phyloP scores from a whole-genome alignment of 2,329 filamentous ascomycete genomes.

The Alternaria ventricosa region DNA sequence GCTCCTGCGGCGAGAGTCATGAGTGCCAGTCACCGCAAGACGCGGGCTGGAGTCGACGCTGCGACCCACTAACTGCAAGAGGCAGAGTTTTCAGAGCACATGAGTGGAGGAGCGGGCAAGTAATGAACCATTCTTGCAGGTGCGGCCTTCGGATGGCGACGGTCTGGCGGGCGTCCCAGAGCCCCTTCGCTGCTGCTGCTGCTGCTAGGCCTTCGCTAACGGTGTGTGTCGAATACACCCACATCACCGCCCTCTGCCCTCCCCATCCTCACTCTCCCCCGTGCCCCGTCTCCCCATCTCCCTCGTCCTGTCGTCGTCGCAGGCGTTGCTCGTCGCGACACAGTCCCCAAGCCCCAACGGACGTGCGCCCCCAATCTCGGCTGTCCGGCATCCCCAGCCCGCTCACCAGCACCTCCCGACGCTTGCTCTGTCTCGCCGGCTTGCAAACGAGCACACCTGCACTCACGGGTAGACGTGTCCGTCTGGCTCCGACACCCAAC shows the following conservation, averaged over 20 bases:
- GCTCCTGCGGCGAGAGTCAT: slow-evolving; percentile 26
- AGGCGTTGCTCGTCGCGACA: slow-evolving; percentile 29
- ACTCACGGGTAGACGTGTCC: slow-evolving; percentile 9
- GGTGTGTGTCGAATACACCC: slow-evolving; percentile 5
- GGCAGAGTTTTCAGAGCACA: slow-evolving; percentile 28
- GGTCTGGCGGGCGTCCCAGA: slow-evolving; percentile 2
- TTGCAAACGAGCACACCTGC: slow-evolving; percentile 10
- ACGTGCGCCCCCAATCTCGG: slow-evolving; percentile 17
- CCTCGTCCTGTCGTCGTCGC: slow-evolving; percentile 20
- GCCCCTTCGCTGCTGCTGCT: slow-evolving; percentile 6
- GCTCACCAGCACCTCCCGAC: slow-evolving; percentile 12
- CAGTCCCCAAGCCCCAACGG: slow-evolving; percentile 11
- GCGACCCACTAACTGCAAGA: slow-evolving; percentile 28
- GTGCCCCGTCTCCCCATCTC: slow-evolving; percentile 10
- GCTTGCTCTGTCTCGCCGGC: slow-evolving; percentile 15
- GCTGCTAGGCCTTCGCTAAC: slow-evolving; percentile 15
- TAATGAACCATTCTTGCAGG: slow-evolving; percentile 31
- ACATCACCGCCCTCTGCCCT: slow-evolving; percentile 12
- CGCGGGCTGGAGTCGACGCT: slow-evolving; percentile 20
- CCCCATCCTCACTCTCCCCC: slow-evolving; percentile 11
- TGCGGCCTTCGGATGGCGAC: slow-evolving; percentile 11
- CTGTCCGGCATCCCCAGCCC: slow-evolving; percentile 15
- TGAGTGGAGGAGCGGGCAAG: slow-evolving; percentile 20
- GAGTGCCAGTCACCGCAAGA: slow-evolving; percentile 27
- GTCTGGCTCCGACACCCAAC: slow-evolving; percentile 14